phyloP scores from a whole-genome alignment of 1,284 basidiomycete genomes.

The Puccinia horiana region DNA sequence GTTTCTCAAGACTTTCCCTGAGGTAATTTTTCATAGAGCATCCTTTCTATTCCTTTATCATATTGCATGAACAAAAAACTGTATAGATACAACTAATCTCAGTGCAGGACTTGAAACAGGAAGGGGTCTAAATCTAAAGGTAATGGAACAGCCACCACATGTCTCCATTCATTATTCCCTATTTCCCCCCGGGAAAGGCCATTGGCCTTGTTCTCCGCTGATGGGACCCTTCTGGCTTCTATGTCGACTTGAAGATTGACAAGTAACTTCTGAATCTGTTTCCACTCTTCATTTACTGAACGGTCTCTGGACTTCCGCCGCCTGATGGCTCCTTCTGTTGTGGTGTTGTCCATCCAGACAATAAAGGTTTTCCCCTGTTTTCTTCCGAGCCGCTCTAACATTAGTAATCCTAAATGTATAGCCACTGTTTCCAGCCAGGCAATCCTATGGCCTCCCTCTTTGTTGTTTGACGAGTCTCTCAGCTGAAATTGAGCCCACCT shows the following conservation, averaged over 20 bases:
- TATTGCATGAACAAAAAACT: too few relatives aligned
- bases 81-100: too few relatives aligned
- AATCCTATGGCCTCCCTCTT: not conserved
- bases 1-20: too few relatives aligned
- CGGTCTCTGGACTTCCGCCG: not conserved
- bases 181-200: not conserved
- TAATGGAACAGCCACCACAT: not conserved
- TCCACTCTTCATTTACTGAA: constrained; percentile 10
- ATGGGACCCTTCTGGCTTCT: too few relatives aligned
- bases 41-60: too few relatives aligned
- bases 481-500: too few relatives aligned
- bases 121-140: too few relatives aligned
- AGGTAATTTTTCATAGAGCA: too few relatives aligned
- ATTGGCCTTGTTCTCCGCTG: constrained; percentile 16
- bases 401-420: not conserved
- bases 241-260: not conserved
- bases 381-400: not conserved
- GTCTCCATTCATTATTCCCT: not conserved
- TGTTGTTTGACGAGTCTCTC: not conserved
- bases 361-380: too few relatives aligned
- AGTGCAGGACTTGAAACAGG: not conserved
- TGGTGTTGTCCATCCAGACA: too few relatives aligned
- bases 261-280: not conserved
- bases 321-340: not conserved
- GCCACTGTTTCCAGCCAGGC: constrained; percentile 3